Conservation (phyloP, 257 asterid genomes). For the Nyctanthes arbortristis region DNA sequence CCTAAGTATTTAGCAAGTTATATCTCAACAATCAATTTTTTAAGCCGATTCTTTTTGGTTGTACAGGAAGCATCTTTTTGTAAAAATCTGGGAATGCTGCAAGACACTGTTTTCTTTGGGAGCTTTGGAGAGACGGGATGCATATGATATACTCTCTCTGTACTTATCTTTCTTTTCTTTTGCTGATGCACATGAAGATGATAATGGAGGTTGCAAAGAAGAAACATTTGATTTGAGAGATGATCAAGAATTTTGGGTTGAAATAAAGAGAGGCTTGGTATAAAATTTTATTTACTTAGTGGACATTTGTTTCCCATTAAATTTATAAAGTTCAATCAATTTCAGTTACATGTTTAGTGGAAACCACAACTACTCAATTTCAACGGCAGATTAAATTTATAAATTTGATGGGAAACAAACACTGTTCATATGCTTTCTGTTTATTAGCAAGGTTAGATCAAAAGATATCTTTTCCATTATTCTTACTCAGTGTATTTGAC, state of each 20-base stretch:
- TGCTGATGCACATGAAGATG: conserved; percentile 47
- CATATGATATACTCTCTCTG: conserved; percentile 77
- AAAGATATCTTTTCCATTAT: conserved; percentile 20
- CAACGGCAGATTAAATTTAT: no score
- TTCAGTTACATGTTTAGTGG: no score
- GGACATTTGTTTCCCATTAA: no score
- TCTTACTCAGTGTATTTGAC: conserved; percentile 16
- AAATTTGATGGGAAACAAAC: no score
- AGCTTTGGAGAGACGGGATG: conserved; percentile 83
- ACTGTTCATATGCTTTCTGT: background rate
- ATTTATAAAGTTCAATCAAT: no score
- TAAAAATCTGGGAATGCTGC: conserved; percentile 70
- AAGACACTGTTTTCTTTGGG: conserved; percentile 68
- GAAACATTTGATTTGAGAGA: conserved; percentile 52
- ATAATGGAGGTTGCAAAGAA: conserved; percentile 35
- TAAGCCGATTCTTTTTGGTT: conserved; percentile 23
- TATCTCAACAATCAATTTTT: conserved; percentile 12
- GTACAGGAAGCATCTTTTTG: conserved; percentile 56
- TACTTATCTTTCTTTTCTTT: conserved; percentile 57
- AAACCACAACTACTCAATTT: no score
- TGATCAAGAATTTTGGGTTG: conserved; percentile 73
- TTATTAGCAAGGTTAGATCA: conserved; percentile 10
- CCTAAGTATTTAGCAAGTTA: background rate
- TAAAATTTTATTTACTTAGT: conserved; percentile 8
- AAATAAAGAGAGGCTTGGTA: conserved; percentile 91